Evolutionary conservation across 768 basidiomycete species (phyloP).

Genomic region (Tricholoma sp.): DNA sequence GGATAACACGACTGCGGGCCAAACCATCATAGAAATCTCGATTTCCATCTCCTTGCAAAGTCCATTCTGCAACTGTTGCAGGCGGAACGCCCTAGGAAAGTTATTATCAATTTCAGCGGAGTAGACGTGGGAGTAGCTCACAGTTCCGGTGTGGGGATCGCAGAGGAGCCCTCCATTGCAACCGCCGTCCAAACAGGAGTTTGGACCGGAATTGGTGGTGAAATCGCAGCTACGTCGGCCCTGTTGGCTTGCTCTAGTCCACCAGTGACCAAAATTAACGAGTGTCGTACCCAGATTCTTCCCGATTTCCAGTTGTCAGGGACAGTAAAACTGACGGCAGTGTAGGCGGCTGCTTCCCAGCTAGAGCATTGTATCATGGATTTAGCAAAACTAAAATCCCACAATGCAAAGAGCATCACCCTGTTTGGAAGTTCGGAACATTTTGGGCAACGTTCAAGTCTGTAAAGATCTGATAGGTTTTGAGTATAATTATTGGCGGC

Average conservation of each 20-base stretch:
- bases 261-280: neutral
- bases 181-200: constrained; percentile 58
- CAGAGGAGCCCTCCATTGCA: constrained; percentile 67
- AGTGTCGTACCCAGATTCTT: constrained; percentile 46
- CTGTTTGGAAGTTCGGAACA: constrained; percentile 37
- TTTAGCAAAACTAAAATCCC: no score
- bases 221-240: constrained; percentile 64
- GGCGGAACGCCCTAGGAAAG: constrained; percentile 52
- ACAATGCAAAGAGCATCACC: constrained; percentile 41
- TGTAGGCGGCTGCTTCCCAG: constrained; percentile 34
- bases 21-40: constrained; percentile 60
- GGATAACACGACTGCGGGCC: neutral
- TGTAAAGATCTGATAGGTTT: constrained; percentile 49
- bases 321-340: constrained; percentile 43
- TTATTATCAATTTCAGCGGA: neutral
- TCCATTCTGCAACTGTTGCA: constrained; percentile 65
- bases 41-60: constrained; percentile 37
- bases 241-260: constrained; percentile 23
- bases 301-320: constrained; percentile 63
- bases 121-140: constrained; percentile 15
- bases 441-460: constrained; percentile 45
- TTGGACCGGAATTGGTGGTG: constrained; percentile 42
- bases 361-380: constrained; percentile 15
- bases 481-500: no score
- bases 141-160: constrained; percentile 46